Evolutionary conservation across 2,329 filamentous ascomycete genomes (phyloP).

Genomic region (Fusarium zealandicum): DNA sequence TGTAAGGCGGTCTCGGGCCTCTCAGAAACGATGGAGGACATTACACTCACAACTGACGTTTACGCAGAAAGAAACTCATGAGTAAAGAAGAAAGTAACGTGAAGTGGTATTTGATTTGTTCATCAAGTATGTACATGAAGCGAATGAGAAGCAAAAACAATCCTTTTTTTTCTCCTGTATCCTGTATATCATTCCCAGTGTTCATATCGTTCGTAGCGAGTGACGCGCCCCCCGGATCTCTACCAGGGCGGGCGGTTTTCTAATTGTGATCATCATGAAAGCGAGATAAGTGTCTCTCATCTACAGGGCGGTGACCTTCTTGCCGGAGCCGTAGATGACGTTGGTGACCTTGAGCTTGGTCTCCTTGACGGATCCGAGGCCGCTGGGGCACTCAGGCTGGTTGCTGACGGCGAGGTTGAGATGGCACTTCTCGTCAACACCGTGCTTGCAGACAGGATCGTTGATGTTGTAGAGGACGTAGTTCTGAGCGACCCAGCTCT

Average conservation of each 20-base stretch:
- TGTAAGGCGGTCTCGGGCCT: constrained; percentile 12
- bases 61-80: not conserved
- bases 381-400: constrained; percentile 59
- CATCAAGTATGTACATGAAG: constrained; percentile 36
- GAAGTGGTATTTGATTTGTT: constrained; percentile 21
- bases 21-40: not conserved
- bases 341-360: constrained; percentile 55
- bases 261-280: constrained; percentile 37
- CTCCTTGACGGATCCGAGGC: constrained; percentile 47
- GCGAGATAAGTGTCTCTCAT: constrained; percentile 13
- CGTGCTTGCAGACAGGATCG: constrained; percentile 58
- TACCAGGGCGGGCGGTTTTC: constrained; percentile 31
- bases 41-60: constrained; percentile 1
- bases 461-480: constrained; percentile 61
- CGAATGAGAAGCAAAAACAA: constrained; percentile 23
- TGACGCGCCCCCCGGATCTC: constrained; percentile 22
- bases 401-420: constrained; percentile 57
- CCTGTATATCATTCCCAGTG: constrained; percentile 34
- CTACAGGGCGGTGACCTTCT: constrained; percentile 40
- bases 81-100: not conserved
- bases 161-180: constrained; percentile 30
- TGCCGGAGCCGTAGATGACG: constrained; percentile 59
- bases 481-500: constrained; percentile 62
- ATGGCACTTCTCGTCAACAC: constrained; percentile 59
- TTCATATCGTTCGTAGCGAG: constrained; percentile 37